Base-by-base conservation (phyloP, 129 eudicot genomes). In the Centaurea solstitialis region DNA sequence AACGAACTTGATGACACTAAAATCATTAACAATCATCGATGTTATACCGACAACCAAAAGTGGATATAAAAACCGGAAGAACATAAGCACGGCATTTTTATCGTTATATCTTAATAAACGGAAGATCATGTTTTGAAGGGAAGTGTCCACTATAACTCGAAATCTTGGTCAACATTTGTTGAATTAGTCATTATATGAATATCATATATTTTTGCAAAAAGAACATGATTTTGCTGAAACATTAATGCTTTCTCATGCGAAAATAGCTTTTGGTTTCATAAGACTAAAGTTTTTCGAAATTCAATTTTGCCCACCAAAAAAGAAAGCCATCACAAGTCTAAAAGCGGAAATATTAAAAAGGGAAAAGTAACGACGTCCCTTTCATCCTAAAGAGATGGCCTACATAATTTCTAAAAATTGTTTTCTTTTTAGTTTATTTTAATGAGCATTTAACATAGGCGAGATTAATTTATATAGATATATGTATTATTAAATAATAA, bases 271-370 rank as follows among this genome's bases (percentile, higher is more conserved):
- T 38, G 78, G 5, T 17, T 57, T 61, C 28, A 47, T 24, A 43
- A 24, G 67, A 78, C 68, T 57, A 68, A 38, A 2, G 30, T 26
- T 8, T 18, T 65, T 68, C 5, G 20, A 23, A 72, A 20, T 53
- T 57, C 6, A 38, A 9, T 70, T 26, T 50, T 53, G 72, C 21
- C 71, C 12, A 75, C 40, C 61, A 22, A 18, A 70, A 70, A 26
- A 77, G 37, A 70, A 13, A 50, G 43, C 47, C 23, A 21, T 67
- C 77, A 75, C 85, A 75, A 73, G 84, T 73, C 73, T 0, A 62
- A 59, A 53, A 53, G 9, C 4, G 24, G 9, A 45, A 38, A 65
- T 9, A 20, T 2, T 26, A 65, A 23, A 21, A 39, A 35, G 61
- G 68, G 76, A 50, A 78, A 77, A 40, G 75, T 26, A 45, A 74